phyloP scores from a whole-genome alignment of 257 asterid species.

The Ilex aquifolium region DNA sequence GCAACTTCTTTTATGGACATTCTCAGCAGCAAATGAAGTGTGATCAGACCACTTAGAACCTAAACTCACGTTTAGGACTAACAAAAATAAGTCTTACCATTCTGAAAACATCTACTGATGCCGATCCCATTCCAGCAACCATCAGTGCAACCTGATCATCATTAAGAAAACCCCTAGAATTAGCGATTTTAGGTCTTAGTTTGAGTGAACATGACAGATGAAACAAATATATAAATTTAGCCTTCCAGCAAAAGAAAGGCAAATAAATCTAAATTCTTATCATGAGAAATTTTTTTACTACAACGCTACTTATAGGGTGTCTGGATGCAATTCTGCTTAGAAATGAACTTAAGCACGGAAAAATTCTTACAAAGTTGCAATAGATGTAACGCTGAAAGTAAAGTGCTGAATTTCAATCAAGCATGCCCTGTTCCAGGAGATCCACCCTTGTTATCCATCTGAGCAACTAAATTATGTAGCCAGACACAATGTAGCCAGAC shows the following conservation, averaged over 20 bases:
- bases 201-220: no score
- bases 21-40: no score
- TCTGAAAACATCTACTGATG: constrained; percentile 74
- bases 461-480: no score
- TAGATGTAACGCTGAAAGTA: no score
- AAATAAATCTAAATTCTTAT: no score
- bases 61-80: neutral
- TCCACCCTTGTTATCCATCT: no score
- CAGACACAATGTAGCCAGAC: no score
- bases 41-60: neutral
- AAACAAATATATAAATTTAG: neutral
- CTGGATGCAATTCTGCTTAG: neutral
- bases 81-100: constrained; percentile 37
- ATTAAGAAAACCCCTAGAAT: constrained; percentile 8
- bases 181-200: neutral
- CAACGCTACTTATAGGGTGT: neutral
- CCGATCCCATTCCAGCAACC: constrained; percentile 98
- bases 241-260: neutral
- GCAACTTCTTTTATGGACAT: no score
- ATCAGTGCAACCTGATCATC: constrained; percentile 77
- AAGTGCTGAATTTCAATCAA: no score
- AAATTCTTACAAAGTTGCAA: no score
- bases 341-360: no score
- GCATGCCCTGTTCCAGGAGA: no score
- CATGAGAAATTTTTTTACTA: neutral